Base-by-base conservation (phyloP, 306 rosid genomes). In the Cucumis cinereus region DNA sequence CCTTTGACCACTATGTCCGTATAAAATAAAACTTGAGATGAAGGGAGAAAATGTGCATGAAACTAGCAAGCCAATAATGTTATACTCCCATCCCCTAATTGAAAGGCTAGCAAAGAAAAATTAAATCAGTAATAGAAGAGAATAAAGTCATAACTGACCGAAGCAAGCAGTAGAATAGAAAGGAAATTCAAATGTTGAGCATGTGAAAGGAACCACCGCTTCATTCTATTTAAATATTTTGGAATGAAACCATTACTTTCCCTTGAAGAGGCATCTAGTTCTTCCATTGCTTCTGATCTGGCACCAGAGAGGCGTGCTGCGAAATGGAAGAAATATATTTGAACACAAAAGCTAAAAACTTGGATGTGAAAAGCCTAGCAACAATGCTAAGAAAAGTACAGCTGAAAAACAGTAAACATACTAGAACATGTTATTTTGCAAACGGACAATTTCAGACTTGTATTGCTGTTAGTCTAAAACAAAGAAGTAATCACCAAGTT, bases 151-250 rank as follows among this genome's bases (percentile, higher is more conserved):
- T 61, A 82, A 89, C 97, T 92, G 80, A 95, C 99, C 97, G 99
- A 95, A 67, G 99, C 99, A 79, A 95, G 99, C 45, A 90, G 86
- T 76, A 95, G 78, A 79, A 95, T 95, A 35, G 93, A 89, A 54
- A 81, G 20, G 79, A 89, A 95, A 87, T 90, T 95, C 89, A 95
- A 54, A 82, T 90, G 95, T 67, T 92, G 98, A 0, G 98, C 61
- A 75, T 88, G 97, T 53, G 99, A 83, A 50, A 89, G 81, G 73
- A 95, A 77, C 99, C 97, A 92, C 81, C 80, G 78, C 83, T 92
- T 92, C 78, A 82, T 53, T 87, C 50, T 80, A 82, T 77, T 89
- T 80, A 95, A 72, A 64, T 77, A 73, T 49, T 81, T 68, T 73
- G 90, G 77, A 52, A 89, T 22, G 79, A 88, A 40, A 80, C 98